Base-by-base conservation (phyloP, 2,329 filamentous ascomycete species). In the Exophiala xenobiotica region DNA sequence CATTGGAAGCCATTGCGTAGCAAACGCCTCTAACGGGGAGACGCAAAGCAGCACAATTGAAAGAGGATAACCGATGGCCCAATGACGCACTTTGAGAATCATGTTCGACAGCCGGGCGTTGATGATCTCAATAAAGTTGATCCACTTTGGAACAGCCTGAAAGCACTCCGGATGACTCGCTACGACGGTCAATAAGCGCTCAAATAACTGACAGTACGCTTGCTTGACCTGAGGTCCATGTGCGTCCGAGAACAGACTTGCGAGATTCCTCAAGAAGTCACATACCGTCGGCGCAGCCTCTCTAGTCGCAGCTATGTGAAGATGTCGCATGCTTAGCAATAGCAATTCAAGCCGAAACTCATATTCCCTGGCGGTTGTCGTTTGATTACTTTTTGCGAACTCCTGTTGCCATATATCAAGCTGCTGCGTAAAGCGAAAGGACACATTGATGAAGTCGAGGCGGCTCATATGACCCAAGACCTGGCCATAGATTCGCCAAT, bases 381-480 rank as follows among this genome's bases (percentile, higher is more conserved):
- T 86, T 65, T 53, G 57, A 3, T 68, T 61, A 29, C 92, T 93
- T 14, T 82, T 76, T 3, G 81, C 78, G 37, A 91, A 77, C 14
- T 95, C 89, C 64, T 85, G 85, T 45, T 96, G 83, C 7, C 86
- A 87, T 24, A 78, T 78, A 50, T 90, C 88, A 4, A 99, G 77
- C 65, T 97, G 91, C 23, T 79, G 75, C 39, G 95, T 77, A 65
- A 95, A 99, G 41, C 89, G 84, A 48, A 84, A 82, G 3, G 89
- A 85, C 39, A 99, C 91, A 49, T 85, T 88, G 12, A 82, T 75
- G 67, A 99, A 97, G 65, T 95, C 92, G 58, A 93, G 85, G 38
- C 88, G 87, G 70, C 93, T 96, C 88, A 99, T 96, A 31, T 91
- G 87, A n/a, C 95, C 93, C 1, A 99, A 80, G 3, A 99, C 76